Evolutionary conservation across 805 yeast species (phyloP).

Genomic region (Isabelozyma rhagii): DNA sequence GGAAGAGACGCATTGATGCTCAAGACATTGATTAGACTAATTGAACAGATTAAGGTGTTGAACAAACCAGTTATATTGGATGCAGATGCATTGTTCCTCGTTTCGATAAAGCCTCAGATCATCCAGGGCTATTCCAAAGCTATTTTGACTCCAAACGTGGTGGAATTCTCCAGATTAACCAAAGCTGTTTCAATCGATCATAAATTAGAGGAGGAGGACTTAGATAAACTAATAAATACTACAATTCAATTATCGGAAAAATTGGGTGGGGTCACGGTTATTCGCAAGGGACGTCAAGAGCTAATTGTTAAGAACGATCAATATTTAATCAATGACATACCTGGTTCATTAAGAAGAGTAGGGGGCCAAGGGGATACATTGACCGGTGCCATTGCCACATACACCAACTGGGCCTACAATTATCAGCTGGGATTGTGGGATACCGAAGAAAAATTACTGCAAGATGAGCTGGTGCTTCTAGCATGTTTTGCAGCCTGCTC

Average conservation of each 20-base stretch:
- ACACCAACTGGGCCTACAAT: slow-evolving; percentile 75
- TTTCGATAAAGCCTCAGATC: slow-evolving; percentile 56
- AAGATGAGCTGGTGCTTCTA: slow-evolving; percentile 35
- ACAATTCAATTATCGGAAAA: slow-evolving; percentile 43
- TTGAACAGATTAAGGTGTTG: slow-evolving; percentile 53
- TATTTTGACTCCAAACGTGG: slow-evolving; percentile 84
- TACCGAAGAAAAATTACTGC: slow-evolving; percentile 25
- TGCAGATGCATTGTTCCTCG: slow-evolving; percentile 80
- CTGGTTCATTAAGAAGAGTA: slow-evolving; percentile 76
- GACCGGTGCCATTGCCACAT: slow-evolving; percentile 80
- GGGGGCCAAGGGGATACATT: slow-evolving; percentile 98
- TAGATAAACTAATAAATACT: slow-evolving; percentile 19
- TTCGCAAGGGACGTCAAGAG: slow-evolving; percentile 74
- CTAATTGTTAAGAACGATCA: slow-evolving; percentile 51
- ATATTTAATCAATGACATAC: slow-evolving; percentile 39
- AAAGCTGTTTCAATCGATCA: slow-evolving; percentile 42
- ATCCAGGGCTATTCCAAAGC: slow-evolving; percentile 56
- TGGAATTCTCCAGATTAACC: slow-evolving; percentile 72
- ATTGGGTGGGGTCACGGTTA: slow-evolving; percentile 57
- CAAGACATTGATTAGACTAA: slow-evolving; percentile 52
- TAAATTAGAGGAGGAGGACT: slow-evolving; percentile 13
- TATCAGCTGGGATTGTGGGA: slow-evolving; percentile 62
- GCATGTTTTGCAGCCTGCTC: slow-evolving; percentile 73
- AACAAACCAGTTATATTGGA: slow-evolving; percentile 76
- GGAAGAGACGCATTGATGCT: slow-evolving; percentile 79